Evolutionary conservation across 495 filamentous ascomycete species (phyloP), one percentile per base, ranked within the genome.

Genomic region (Staphylotrichum tortipilum): DNA sequence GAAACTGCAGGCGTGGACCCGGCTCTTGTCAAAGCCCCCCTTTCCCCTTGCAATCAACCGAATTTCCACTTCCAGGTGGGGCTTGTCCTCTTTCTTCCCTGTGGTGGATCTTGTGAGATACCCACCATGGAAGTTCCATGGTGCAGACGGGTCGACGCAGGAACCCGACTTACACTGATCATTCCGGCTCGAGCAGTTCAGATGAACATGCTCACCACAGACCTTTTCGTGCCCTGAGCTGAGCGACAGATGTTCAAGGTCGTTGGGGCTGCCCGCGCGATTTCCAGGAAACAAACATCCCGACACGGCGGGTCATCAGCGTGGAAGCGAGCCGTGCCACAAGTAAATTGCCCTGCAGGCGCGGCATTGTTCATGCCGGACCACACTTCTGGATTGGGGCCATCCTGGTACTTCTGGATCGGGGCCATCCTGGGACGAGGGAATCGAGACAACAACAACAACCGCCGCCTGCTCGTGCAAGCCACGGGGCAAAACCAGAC

Each of bases 131-230:
- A 21, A 30, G n/a, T 4, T 18, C 4, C 7, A 23, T 2, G 29
- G 43, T 47, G 36, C 44, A 15, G 45, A 39, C 35, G 44, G 23
- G 5, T 17, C 0, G 18, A 39, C 30, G 45, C 45, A 48, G 45
- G 45, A 47, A 17, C 19, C n/a, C 30, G 12, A 33, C 17, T 22
- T 5, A 10, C 33, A 11, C 22, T 3, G 7, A 18, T 18, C 4
- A 3, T 37, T 37, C n/a, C n/a, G 10, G 31, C 4, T 8, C 31
- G 11, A 23, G 12, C 21, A 24, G 11, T 45, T 34, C 17, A 22
- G 41, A 33, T 44, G 17, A 43, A 43, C 40, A n/a, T 15, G 7
- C 2, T 22, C n/a, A n/a, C n/a, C n/a, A n/a, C n/a, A n/a, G n/a
- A n/a, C n/a, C n/a, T n/a, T n/a, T n/a, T 31, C 8, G 11, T 5